phyloP scores from a whole-genome alignment of 768 basidiomycete genomes.

The Lactarius akahatsu region DNA sequence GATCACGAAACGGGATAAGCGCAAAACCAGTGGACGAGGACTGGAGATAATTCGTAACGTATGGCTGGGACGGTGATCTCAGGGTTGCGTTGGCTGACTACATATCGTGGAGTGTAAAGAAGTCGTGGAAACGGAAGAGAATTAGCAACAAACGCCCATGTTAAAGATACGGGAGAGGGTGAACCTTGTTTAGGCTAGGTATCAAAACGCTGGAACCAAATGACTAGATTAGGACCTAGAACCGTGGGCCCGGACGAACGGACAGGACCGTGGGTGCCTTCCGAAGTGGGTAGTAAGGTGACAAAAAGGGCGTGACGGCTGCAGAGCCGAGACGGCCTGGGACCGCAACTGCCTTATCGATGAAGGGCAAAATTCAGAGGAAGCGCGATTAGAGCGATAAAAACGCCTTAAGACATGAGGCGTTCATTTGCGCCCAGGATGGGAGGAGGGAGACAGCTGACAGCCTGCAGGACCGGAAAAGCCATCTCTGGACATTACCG shows the following conservation, averaged over 20 bases:
- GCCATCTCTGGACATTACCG: constrained; percentile 26
- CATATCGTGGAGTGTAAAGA: constrained; percentile 25
- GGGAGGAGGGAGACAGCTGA: constrained; percentile 29
- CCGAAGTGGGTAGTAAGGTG: constrained; percentile 24
- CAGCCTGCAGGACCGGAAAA: constrained; percentile 26
- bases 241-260: constrained; percentile 30
- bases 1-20: constrained; percentile 24
- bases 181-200: constrained; percentile 27
- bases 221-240: constrained; percentile 22
- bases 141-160: constrained; percentile 20
- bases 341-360: constrained; percentile 30
- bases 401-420: constrained; percentile 29
- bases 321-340: constrained; percentile 27
- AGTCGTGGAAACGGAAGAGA: constrained; percentile 26
- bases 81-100: constrained; percentile 27
- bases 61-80: constrained; percentile 25
- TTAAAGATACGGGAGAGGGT: constrained; percentile 26
- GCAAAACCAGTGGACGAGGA: constrained; percentile 11
- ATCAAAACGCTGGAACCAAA: constrained; percentile 21
- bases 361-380: constrained; percentile 26
- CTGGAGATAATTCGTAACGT: constrained; percentile 15
- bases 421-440: constrained; percentile 31
- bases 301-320: constrained; percentile 21
- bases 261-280: constrained; percentile 25
- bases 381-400: constrained; percentile 32